Conservation (phyloP, 768 basidiomycete genomes). For the Lentinula detonsa region DNA sequence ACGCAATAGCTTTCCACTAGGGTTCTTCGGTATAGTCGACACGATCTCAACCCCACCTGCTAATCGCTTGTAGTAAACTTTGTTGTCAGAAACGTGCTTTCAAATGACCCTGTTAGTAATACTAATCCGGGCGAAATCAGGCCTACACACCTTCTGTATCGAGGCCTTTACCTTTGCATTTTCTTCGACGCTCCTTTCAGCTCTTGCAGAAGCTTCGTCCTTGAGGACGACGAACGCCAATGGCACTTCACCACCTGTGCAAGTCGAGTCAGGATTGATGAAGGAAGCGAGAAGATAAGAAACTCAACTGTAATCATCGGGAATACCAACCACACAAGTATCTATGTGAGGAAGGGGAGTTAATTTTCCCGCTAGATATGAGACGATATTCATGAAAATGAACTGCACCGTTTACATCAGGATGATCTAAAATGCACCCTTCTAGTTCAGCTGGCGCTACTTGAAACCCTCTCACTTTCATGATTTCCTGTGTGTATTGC, state of each 20-base stretch:
- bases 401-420: constrained; percentile 35
- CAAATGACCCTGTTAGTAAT: neutral
- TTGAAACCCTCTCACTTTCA: constrained; percentile 56
- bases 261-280: neutral
- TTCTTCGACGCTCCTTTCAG: constrained; percentile 27
- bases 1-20: constrained; percentile 54
- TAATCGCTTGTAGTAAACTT: constrained; percentile 53
- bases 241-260: constrained; percentile 56
- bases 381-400: too few relatives aligned
- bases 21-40: constrained; percentile 52
- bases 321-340: constrained; percentile 58
- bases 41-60: constrained; percentile 55
- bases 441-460: constrained; percentile 73
- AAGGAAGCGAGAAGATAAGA: too few relatives aligned
- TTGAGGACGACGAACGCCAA: constrained; percentile 60
- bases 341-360: constrained; percentile 20
- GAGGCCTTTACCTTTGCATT: constrained; percentile 32
- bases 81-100: constrained; percentile 50
- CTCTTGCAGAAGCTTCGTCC: constrained; percentile 29
- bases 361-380: too few relatives aligned
- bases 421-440: constrained; percentile 54
- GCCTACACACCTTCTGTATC: constrained; percentile 38
- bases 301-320: constrained; percentile 52
- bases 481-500: constrained; percentile 29
- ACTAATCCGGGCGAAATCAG: neutral